These are phyloP conservation scores for Gossypium mustelinum DNA, from an alignment of 345 rosid species.

Conservation along the genomic window DNA sequence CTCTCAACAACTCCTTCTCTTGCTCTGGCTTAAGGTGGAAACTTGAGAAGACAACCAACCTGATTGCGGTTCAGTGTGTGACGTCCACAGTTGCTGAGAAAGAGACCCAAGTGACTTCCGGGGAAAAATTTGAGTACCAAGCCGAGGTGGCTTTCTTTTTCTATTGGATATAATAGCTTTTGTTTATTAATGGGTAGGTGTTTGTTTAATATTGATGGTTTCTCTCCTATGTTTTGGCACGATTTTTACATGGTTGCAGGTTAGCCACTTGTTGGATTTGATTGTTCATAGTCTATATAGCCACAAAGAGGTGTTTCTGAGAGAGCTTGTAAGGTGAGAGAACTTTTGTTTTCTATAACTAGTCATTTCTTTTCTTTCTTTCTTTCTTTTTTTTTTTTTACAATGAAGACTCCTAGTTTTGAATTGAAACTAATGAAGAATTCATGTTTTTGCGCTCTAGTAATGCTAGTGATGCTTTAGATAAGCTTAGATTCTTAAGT, in stretches of 20 bases:
- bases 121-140: slow-evolving; percentile 95
- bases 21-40: slow-evolving; percentile 56
- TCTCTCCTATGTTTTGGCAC: background rate
- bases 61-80: slow-evolving; percentile 55
- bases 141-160: slow-evolving; percentile 72
- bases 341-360: background rate
- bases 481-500: slow-evolving; percentile 88
- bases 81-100: slow-evolving; percentile 80
- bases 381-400: too few species aligned
- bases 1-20: slow-evolving; percentile 39
- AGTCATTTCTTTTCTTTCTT: background rate
- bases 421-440: background rate
- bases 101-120: slow-evolving; percentile 66
- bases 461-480: slow-evolving; percentile 98
- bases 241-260: slow-evolving; percentile 44
- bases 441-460: slow-evolving; percentile 38
- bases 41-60: slow-evolving; percentile 42
- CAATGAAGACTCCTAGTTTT: background rate
- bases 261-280: slow-evolving; percentile 75
- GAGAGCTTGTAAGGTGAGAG: slow-evolving; percentile 91
- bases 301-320: slow-evolving; percentile 79
- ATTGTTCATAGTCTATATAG: slow-evolving; percentile 79
- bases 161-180: slow-evolving; percentile 2
- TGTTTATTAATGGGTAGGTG: background rate
- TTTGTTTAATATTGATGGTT: background rate